Evolutionary conservation across 768 basidiomycete genomes (phyloP).

Genomic region (Lyophyllum semitale): DNA sequence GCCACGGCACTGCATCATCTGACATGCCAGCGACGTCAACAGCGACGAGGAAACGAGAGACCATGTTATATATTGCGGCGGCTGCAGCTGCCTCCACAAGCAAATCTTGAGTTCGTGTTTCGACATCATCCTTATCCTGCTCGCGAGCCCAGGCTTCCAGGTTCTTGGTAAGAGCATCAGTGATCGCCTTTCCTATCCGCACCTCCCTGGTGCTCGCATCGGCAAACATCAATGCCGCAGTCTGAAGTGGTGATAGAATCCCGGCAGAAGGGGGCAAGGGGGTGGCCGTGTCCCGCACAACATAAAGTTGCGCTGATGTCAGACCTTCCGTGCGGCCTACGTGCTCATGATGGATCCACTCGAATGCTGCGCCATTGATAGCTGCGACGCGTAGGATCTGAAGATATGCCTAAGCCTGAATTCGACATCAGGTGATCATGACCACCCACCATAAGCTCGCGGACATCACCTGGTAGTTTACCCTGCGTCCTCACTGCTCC

Average conservation of each 20-base stretch:
- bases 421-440: background rate
- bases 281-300: constrained; percentile 50
- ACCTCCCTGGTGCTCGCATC: constrained; percentile 57
- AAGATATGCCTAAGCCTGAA: background rate
- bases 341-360: constrained; percentile 60
- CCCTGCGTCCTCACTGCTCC: constrained; percentile 52
- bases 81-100: constrained; percentile 58
- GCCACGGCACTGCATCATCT: constrained; percentile 50
- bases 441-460: constrained; percentile 49
- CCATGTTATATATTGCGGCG: constrained; percentile 66
- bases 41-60: constrained; percentile 64
- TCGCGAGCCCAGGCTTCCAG: constrained; percentile 27
- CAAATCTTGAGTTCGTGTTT: constrained; percentile 39
- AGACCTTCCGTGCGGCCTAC: constrained; percentile 53
- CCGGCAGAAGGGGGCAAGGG: constrained; percentile 39
- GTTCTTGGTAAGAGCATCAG: constrained; percentile 39
- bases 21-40: constrained; percentile 60
- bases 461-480: constrained; percentile 45
- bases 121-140: constrained; percentile 22
- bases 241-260: constrained; percentile 48
- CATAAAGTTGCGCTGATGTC: constrained; percentile 52
- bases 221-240: constrained; percentile 55
- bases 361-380: constrained; percentile 49
- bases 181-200: constrained; percentile 42
- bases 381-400: constrained; percentile 55